Evolutionary conservation across 768 basidiomycete species (phyloP), one percentile per base, ranked within the genome.

Genomic region (Boletus reticuloceps): DNA sequence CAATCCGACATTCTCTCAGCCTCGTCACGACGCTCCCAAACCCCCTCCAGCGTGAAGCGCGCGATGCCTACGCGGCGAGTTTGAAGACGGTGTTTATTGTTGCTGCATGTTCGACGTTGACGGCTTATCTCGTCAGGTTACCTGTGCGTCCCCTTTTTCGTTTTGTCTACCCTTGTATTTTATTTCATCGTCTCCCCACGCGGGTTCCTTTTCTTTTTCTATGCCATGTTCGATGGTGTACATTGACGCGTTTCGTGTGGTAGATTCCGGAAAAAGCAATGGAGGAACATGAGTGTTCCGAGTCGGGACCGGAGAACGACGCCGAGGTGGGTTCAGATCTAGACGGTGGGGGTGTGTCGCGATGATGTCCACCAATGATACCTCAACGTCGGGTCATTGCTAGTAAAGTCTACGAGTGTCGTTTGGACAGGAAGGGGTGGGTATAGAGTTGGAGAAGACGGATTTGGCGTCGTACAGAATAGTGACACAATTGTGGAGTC

Each of bases 21-120:
- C 58, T 65, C 4, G 61, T 65, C 3, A 27, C 11, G 1, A 20
- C 41, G 1, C 51, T 65, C 4, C 62, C 54, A 1, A 37, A 58
- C 1, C 55, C 57, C 1, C 31, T 66, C 0, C 64, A 61, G 14
- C 65, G 51, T n/a, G 29, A 51, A 5, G 53, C 57, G 6, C 55
- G 64, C 1, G 65, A 67, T 16, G 50, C 65, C 0, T 65, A 66
- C 14, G 64, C 64, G 4, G 61, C 58, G 2, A 60, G 58, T 55
- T 29, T 66, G 25, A 48, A 14, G 14, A 60, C 58, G 5, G 64
- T 65, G 37, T 65, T 60, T 9, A 44, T 63, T 39, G 29, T 60
- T 0, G 58, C 59, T 1, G 64, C 64, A 11, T 64, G 61, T 49
- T 66, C 64, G 17, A 52, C 51, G 36, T 17, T 46, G 37, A 52